Evolutionary conservation across 345 rosid genomes (phyloP).

Genomic region (Brassica carinata): DNA sequence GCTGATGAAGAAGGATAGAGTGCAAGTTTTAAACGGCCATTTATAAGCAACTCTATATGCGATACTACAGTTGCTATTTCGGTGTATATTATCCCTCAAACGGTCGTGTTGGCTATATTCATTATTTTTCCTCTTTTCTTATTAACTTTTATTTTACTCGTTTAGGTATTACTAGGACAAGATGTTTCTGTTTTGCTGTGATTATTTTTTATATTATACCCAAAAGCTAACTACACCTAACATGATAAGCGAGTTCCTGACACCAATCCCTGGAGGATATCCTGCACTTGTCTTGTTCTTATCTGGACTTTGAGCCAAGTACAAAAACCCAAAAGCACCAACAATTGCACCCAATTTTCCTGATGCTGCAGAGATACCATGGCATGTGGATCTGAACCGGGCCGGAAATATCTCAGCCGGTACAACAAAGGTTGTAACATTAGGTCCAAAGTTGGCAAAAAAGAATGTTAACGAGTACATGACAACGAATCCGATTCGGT

Average conservation of each 20-base stretch:
- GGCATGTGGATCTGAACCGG: slow-evolving; percentile 85
- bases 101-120: no score
- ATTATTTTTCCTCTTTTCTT: no score
- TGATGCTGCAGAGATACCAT: slow-evolving; percentile 70
- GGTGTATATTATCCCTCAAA: slow-evolving; percentile 21
- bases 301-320: slow-evolving; percentile 58
- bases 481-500: slow-evolving; percentile 68
- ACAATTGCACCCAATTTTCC: slow-evolving; percentile 85
- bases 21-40: slow-evolving; percentile 10
- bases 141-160: neutral
- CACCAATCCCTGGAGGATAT: slow-evolving; percentile 85
- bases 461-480: slow-evolving; percentile 80
- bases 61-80: slow-evolving; percentile 25
- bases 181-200: slow-evolving; percentile 27
- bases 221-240: slow-evolving; percentile 55
- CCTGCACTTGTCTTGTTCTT: slow-evolving; percentile 76
- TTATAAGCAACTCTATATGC: slow-evolving; percentile 31
- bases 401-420: slow-evolving; percentile 92
- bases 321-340: slow-evolving; percentile 75
- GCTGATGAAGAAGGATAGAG: slow-evolving; percentile 29
- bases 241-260: slow-evolving; percentile 64
- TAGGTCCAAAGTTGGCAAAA: slow-evolving; percentile 89
- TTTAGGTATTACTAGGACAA: slow-evolving; percentile 5
- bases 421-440: slow-evolving; percentile 82
- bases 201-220: slow-evolving; percentile 3